Evolutionary conservation across 306 rosid genomes (phyloP), one percentile per base, ranked within the genome.

Genomic region (Prinsepia uniflora): DNA sequence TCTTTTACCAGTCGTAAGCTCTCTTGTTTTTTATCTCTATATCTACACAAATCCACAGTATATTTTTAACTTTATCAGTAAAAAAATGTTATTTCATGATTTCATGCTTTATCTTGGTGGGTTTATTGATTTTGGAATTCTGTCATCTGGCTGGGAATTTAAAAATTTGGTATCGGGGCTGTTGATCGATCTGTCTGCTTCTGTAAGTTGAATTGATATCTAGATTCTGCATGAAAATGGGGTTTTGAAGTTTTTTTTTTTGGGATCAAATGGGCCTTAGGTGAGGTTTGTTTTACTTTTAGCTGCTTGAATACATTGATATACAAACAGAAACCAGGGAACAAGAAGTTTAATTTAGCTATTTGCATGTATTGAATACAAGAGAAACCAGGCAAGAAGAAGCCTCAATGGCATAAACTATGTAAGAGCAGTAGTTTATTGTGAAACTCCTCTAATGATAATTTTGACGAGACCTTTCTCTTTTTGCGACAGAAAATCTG

Each of bases 1-100:
- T 82, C 10, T 70, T 73, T 78, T 36, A 59, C 42, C 42, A 69
- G 58, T 74, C 80, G 87, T 88, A 86, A 88, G 86, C 75, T 63
- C 75, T 70, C 68, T 81, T 63, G n/a, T 58, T 65, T 34, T 45
- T 46, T 50, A 42, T 43, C 41, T 72, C 71, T 41, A 70, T 58
- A 63, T 58, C 47, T 45, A 10, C 72, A 40, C 40, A 44, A 24
- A 70, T 56, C 22, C 63, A 41, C 8, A 56, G 72, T 48, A 11
- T 39, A 12, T 44, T 65, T 24, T 43, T 39, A 42, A 40, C 44
- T 53, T 58, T 56, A 14, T 42, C 22, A 4, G 11, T 30, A 24
- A 30, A 24, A 30, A 13, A 39, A 46, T 72, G 61, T 45, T 58
- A 44, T 61, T 74, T 65, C 47, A 63, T 60, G 34, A 44, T 61